Evolutionary conservation across 2,329 filamentous ascomycete species (phyloP).

Genomic region (Cercospora sp.): DNA sequence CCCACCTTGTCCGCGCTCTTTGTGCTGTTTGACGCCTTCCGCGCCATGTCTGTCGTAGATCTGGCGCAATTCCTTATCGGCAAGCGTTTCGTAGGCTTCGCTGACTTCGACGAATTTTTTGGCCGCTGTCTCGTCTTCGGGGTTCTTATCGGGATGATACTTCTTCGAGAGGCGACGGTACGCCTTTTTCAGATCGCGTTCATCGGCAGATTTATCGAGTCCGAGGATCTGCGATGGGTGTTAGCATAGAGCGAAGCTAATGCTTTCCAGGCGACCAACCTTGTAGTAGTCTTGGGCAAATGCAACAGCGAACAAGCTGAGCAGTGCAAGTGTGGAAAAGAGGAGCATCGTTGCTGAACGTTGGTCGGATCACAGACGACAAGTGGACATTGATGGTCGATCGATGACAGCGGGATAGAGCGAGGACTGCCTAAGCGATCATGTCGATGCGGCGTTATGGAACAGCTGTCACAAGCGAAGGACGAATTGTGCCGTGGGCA

Average conservation of each 20-base stretch:
- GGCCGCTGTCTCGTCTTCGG: constrained; percentile 75
- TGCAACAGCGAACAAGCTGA: constrained; percentile 47
- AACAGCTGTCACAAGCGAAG: constrained; percentile 4
- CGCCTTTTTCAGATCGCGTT: constrained; percentile 88
- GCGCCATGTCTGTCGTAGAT: constrained; percentile 95
- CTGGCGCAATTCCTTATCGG: constrained; percentile 73
- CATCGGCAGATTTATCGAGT: constrained; percentile 74
- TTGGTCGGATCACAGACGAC: constrained; percentile 10
- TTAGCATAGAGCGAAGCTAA: constrained; percentile 34
- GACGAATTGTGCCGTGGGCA: neutral
- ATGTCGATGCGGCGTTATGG: neutral
- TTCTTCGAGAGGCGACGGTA: constrained; percentile 93
- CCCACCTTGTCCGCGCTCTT: constrained; percentile 67
- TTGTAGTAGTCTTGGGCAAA: constrained; percentile 75
- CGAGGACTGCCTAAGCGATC: neutral
- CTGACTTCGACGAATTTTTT: constrained; percentile 92
- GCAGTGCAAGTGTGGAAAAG: constrained; percentile 46
- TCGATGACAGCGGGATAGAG: neutral
- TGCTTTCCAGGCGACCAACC: constrained; percentile 37
- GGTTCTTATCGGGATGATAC: constrained; percentile 97
- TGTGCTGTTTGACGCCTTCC: constrained; percentile 81
- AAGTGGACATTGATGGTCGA: constrained; percentile 22
- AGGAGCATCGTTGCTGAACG: constrained; percentile 43
- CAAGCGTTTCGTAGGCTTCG: constrained; percentile 92
- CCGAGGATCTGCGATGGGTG: constrained; percentile 67